Evolutionary conservation across 805 yeast genomes (phyloP), one percentile per base, ranked within the genome.

Genomic region (Yarrowia sp.): DNA sequence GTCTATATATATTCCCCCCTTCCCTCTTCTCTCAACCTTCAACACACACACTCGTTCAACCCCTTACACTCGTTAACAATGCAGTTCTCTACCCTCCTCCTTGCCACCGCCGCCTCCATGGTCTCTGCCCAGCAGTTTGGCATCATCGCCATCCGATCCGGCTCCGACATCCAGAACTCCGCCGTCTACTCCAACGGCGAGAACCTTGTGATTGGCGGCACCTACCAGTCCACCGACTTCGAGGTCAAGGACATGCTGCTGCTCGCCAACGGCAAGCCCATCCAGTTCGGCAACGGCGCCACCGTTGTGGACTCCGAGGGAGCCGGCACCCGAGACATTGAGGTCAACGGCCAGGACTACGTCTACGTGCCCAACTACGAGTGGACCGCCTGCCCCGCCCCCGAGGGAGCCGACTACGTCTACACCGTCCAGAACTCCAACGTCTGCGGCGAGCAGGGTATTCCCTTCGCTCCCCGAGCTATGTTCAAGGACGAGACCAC

Each of bases 61-160:
- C 47, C 38, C 44, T 13, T 24, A 36, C 20, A 38, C 55, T 19
- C 47, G 30, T 19, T 43, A 9, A 42, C 34, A 47, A 46, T 50
- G 67, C 49, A 50, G 58, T 49, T 64, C 58, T 64, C 67, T 24
- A 9, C 60, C 42, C 20, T 40, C 14, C 40, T 47, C 55, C 66
- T 61, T 46, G 66, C 66, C 46, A 3, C 55, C 55, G 66, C 55
- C 66, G 50, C 50, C 40, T 34, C 55, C 38, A 17, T 47, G 43
- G 66, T 17, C 55, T 34, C 55, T 14, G 60, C 67, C 42, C 44
- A 64, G 50, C 40, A 49, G 50, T 64, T 64, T 14, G 50, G 61
- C 19, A 39, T 64, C 34, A 39, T 64, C n/a, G 47, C 67, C 50
- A 64, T 64, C 67, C 67, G 67, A 49, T 64, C 67, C 42, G 67